Evolutionary conservation across 169 alveolate species (phyloP).

Genomic region (Neospora caninum): DNA sequence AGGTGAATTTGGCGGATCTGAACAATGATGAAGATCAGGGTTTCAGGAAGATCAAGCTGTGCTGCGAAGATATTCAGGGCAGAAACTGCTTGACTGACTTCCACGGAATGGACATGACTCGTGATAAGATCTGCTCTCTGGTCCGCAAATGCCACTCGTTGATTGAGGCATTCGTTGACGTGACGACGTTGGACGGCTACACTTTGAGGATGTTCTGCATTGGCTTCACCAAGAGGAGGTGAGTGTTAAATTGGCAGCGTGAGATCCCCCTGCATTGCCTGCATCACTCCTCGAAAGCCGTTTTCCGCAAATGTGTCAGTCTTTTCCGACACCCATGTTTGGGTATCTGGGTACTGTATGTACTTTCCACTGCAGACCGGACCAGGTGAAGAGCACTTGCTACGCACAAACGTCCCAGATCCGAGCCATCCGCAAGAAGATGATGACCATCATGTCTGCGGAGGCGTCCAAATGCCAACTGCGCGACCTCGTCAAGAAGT

Average conservation of each 20-base stretch:
- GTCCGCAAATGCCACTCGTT: constrained; percentile 97
- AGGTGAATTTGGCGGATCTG: constrained; percentile 96
- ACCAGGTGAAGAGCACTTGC: constrained; percentile 95
- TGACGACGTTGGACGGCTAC: constrained; percentile 96
- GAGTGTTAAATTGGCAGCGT: background rate
- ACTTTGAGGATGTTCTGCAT: constrained; percentile 96
- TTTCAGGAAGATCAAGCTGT: constrained; percentile 94
- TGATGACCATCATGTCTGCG: constrained; percentile 95
- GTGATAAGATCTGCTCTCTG: constrained; percentile 96
- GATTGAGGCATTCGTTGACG: constrained; percentile 97
- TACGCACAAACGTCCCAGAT: constrained; percentile 96
- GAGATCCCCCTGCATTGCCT: too few species aligned
- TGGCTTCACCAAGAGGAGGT: constrained; percentile 94
- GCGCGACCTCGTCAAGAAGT: constrained; percentile 94
- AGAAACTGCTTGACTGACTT: constrained; percentile 94
- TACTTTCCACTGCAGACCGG: constrained; percentile 78
- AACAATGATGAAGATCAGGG: constrained; percentile 95
- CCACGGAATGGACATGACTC: constrained; percentile 96
- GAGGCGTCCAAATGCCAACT: constrained; percentile 94
- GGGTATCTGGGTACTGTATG: too few species aligned
- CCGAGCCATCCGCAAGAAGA: constrained; percentile 95
- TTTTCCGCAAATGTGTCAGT: too few species aligned
- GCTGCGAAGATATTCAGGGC: constrained; percentile 94
- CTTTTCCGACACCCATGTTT: too few species aligned
- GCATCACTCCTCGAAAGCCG: too few species aligned